Conservation (phyloP, 345 rosid genomes). For the Acer campestre region DNA sequence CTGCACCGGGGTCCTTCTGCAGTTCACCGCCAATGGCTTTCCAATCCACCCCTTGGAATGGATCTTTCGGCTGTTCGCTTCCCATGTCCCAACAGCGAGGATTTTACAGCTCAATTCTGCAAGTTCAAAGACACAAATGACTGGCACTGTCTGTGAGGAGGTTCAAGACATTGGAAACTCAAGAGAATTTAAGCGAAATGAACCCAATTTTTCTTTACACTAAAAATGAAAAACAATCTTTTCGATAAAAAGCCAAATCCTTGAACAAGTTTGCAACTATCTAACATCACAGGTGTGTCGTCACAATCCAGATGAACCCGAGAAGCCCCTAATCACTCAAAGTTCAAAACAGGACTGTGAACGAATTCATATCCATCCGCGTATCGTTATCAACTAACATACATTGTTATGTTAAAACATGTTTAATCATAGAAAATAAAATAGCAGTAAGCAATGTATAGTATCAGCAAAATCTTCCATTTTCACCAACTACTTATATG, state of each 20-base stretch:
- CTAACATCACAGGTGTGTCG: neutral
- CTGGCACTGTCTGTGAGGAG: neutral
- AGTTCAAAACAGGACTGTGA: too few species aligned
- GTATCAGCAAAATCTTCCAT: too few species aligned
- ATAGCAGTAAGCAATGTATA: too few species aligned
- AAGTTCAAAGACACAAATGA: neutral
- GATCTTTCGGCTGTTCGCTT: slow-evolving; percentile 65
- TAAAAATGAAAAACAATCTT: neutral
- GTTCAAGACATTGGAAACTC: neutral
- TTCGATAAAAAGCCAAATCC: neutral
- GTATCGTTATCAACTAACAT: too few species aligned
- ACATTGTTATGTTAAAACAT: too few species aligned
- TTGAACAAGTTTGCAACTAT: neutral
- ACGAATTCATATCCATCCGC: too few species aligned
- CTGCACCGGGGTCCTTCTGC: slow-evolving; percentile 64
- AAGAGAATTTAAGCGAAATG: neutral
- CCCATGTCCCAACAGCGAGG: slow-evolving; percentile 40
- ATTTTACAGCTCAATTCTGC: slow-evolving; percentile 14
- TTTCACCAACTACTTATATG: too few species aligned
- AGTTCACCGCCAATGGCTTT: slow-evolving; percentile 60
- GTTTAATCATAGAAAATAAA: too few species aligned
- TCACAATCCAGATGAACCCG: neutral
- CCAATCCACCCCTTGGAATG: slow-evolving; percentile 93
- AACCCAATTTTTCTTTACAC: neutral
- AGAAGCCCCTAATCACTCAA: too few species aligned